These are phyloP conservation scores for Russula griseocarnosa DNA, from an alignment of 768 basidiomycete genomes.

Conservation along the genomic window DNA sequence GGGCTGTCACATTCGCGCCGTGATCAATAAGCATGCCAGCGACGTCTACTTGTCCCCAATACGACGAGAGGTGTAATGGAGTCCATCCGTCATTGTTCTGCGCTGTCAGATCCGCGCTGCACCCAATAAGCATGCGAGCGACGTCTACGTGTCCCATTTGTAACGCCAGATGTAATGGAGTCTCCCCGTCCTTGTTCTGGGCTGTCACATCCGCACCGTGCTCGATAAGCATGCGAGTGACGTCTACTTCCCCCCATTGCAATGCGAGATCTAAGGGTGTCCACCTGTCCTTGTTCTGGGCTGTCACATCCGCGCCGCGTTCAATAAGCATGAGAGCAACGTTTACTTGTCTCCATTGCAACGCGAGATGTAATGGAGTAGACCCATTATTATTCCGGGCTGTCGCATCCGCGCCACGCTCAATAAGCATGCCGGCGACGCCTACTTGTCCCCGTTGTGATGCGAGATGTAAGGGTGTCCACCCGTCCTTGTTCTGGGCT, in stretches of 20 bases:
- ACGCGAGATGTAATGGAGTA: not conserved
- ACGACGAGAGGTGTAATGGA: no score
- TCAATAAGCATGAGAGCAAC: not conserved
- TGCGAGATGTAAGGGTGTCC: no score
- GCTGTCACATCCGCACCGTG: not conserved
- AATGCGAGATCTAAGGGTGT: not conserved
- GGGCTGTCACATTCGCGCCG: no score
- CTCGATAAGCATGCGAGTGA: not conserved
- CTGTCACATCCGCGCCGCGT: not conserved
- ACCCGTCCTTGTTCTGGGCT: no score
- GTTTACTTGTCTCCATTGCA: not conserved
- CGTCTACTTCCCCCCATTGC: accelerated
- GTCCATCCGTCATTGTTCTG: no score
- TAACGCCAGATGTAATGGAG: not conserved
- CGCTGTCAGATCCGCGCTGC: no score
- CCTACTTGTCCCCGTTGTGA: no score
- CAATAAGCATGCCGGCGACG: no score
- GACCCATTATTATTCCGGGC: not conserved
- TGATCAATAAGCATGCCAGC: no score
- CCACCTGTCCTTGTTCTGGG: no score
- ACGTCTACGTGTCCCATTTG: not conserved
- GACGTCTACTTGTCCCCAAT: no score
- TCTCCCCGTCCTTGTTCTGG: not conserved
- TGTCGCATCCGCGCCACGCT: no score
- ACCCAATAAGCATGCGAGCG: not conserved